phyloP scores from a whole-genome alignment of 2,329 filamentous ascomycete genomes.

The Cladosporium phlei region DNA sequence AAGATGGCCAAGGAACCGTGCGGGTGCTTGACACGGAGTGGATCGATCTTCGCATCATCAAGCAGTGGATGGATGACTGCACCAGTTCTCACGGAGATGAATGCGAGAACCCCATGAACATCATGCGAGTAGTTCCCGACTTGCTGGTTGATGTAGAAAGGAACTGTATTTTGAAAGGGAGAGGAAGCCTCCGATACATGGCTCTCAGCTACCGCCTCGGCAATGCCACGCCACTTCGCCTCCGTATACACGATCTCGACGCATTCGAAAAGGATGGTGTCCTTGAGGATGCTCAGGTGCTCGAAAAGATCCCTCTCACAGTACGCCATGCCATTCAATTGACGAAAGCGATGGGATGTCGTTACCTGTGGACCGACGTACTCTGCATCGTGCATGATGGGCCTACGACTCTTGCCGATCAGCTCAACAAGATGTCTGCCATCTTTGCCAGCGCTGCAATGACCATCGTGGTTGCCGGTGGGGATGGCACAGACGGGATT shows the following conservation, averaged over 20 bases:
- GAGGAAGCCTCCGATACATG: not conserved
- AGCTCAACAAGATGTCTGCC: not conserved
- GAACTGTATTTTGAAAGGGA: not conserved
- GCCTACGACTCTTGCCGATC: not conserved
- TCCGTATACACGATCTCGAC: not conserved
- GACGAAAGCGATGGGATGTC: not conserved
- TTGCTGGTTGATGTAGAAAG: not conserved
- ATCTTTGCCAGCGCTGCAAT: not conserved
- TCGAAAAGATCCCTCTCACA: not conserved
- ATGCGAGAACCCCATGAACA: not conserved
- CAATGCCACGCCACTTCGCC: not conserved
- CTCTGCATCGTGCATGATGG: not conserved
- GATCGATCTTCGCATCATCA: too few relatives aligned
- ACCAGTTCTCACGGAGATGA: too few relatives aligned
- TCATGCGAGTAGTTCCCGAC: not conserved
- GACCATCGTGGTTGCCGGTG: not conserved
- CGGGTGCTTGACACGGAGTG: too few relatives aligned
- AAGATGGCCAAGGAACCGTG: too few relatives aligned
- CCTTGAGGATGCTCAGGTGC: not conserved
- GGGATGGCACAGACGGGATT: not conserved
- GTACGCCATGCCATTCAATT: not conserved
- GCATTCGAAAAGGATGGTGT: not conserved
- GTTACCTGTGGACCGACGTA: not conserved
- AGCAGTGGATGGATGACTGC: too few relatives aligned
- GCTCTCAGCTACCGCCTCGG: not conserved